Evolutionary conservation across 2,329 filamentous ascomycete species (phyloP).

Genomic region (Diaporthe eres): DNA sequence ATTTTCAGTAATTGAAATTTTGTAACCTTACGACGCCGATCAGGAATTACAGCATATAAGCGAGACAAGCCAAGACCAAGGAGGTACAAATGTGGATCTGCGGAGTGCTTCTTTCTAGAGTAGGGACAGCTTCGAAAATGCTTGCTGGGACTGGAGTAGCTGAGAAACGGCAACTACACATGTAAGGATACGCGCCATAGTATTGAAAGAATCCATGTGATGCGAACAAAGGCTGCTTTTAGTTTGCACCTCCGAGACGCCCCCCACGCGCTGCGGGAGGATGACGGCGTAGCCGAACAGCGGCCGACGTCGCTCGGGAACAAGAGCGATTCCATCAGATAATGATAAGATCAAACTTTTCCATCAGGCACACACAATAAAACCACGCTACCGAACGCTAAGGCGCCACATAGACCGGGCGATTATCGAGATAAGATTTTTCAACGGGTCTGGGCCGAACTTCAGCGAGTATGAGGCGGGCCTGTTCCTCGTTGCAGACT

Average conservation of each 20-base stretch:
- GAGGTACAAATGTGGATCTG: background rate
- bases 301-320: background rate
- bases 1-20: background rate
- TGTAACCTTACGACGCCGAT: background rate
- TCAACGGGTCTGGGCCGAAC: slow-evolving; percentile 9
- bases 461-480: background rate
- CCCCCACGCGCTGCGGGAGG: background rate
- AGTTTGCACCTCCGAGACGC: background rate
- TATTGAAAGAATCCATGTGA: background rate
- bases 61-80: background rate
- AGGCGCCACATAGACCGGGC: background rate
- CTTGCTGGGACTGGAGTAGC: background rate
- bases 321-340: background rate
- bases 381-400: slow-evolving; percentile 17
- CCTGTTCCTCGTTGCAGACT: slow-evolving; percentile 12
- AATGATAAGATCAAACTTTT: slow-evolving; percentile 16
- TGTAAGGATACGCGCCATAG: background rate
- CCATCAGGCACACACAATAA: background rate
- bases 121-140: too few relatives aligned
- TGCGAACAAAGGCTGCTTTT: background rate
- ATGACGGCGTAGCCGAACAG: background rate
- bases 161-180: background rate
- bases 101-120: background rate
- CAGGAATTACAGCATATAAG: background rate
- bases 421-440: slow-evolving; percentile 31